These are phyloP conservation scores for Aspergillus hortae DNA, from an alignment of 2,329 filamentous ascomycete species.

Conservation along the genomic window DNA sequence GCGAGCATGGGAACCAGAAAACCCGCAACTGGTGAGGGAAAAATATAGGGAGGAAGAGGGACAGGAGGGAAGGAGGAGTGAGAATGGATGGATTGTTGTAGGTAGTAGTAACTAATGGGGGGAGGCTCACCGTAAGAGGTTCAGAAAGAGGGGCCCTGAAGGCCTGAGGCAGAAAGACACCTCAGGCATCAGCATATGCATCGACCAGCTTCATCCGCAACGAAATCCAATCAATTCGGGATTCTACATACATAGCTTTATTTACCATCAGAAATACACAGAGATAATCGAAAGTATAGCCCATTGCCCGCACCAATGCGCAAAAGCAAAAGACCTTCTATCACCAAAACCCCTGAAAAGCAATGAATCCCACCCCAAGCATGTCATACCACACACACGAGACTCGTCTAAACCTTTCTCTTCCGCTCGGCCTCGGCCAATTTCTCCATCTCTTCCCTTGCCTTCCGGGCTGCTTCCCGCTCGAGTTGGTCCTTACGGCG, in stretches of 20 bases:
- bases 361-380: neutral
- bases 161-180: too few species aligned
- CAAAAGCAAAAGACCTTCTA: too few species aligned
- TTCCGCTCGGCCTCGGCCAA: conserved; percentile 36
- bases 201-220: too few species aligned
- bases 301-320: too few species aligned
- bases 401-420: conserved; percentile 23
- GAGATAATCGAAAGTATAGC: too few species aligned
- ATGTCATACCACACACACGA: conserved; percentile 1
- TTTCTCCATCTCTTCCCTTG: conserved; percentile 50
- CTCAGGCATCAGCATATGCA: too few species aligned
- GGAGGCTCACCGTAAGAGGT: too few species aligned
- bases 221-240: too few species aligned
- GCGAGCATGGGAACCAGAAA: conserved; percentile 31
- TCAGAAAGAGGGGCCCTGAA: too few species aligned
- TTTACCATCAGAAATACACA: too few species aligned
- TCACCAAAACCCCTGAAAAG: neutral
- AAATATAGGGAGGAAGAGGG: neutral
- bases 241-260: too few species aligned
- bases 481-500: conserved; percentile 81
- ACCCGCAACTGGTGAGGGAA: conserved; percentile 10
- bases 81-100: neutral
- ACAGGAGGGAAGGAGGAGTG: neutral
- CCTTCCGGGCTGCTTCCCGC: conserved; percentile 67
- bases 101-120: too few species aligned